Evolutionary conservation across 129 eudicot species (phyloP), one percentile per base, ranked within the genome.

Genomic region (Smallanthus sonchifolius): DNA sequence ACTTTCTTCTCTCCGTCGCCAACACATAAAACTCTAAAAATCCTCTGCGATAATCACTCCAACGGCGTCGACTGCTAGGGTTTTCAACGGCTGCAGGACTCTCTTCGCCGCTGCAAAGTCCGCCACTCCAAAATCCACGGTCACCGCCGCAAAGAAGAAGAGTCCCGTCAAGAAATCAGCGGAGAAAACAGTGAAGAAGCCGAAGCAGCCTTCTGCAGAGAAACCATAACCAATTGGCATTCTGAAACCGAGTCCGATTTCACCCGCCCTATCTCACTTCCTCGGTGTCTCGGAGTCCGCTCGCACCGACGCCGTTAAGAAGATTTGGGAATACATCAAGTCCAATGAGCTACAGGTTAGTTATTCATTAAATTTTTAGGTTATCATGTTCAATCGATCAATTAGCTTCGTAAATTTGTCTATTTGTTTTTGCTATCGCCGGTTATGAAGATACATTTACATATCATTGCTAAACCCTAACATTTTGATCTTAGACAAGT

Each of bases 271-370:
- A 9, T 65, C 73, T 44, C 65, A 69, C 35, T 81, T 81, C 57
- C 84, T 80, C 51, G 84, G 84, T 49, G 84, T 69, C 15, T 14
- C 59, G 28, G 84, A 81, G 45, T 68, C 73, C 10, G 42, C 84
- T 81, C 76, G 84, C 16, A 55, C 84, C 17, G 77, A 75, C 8
- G 84, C 67, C 16, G 75, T 81, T 54, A 81, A 75, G 79, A 81
- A 75, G 66, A 75, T 75, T 75, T 81, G 84, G 84, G 77, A 81
- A 13, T 43, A 75, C 44, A 81, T 81, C 51, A 81, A 75, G 75
- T 70, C 56, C 43, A 71, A 81, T 62, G 60, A 69, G 61, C 84
- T 81, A 65, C 84, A 81, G 81, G 84, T 59, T 16, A 71, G 78
- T 64, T 40, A 16, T 57, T 42, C 36, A 5, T 2, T 16, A 2